Base-by-base conservation (phyloP, 345 rosid genomes). In the Citrus inodora region DNA sequence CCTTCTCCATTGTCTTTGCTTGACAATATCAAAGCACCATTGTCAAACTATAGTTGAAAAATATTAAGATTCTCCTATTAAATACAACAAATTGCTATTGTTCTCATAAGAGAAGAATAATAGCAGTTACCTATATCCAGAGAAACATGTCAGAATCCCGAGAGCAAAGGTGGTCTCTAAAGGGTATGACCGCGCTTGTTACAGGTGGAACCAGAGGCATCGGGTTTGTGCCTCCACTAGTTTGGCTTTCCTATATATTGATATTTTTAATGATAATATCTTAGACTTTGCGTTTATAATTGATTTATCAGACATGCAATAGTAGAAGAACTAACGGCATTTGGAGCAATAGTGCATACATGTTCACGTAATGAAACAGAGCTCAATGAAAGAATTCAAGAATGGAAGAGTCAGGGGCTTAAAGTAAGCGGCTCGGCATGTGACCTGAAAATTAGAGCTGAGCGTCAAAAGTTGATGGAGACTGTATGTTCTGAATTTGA, bases 341-440 rank as follows among this genome's bases (percentile, higher is more conserved):
- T 76, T 76, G 72, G 79, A 7, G 79, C 79, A 53, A 76, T 11
- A 66, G 65, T 67, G 3, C 73, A 76, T 25, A 67, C 64, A 9
- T 76, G 79, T 55, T 66, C 79, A 1, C 73, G 79, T 7, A 76
- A 76, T 13, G 19, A 53, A 35, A 17, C 25, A 3, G 37, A 76
- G 14, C 55, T 78, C 35, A 46, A 62, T 1, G 71, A 32, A 11
- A 65, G 71, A 48, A 46, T 75, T 30, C 69, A 79, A 63, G 88
- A 89, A 73, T 90, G 91, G 91, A 62, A 73, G 38, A 72, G 68
- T 1, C 88, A 86, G 61, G 92, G 90, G 10, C 76, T 87, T 69
- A 11, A 53, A 68, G 92, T 90, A 17, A 86, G 84, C 10, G 90
- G 90, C 7, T 89, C 94, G 6, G 91, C 87, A 4, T 90, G 92